Evolutionary conservation across 176 grass and related monocot species (phyloP), one percentile per base, ranked within the genome.

Genomic region (Hyparrhenia diplandra): DNA sequence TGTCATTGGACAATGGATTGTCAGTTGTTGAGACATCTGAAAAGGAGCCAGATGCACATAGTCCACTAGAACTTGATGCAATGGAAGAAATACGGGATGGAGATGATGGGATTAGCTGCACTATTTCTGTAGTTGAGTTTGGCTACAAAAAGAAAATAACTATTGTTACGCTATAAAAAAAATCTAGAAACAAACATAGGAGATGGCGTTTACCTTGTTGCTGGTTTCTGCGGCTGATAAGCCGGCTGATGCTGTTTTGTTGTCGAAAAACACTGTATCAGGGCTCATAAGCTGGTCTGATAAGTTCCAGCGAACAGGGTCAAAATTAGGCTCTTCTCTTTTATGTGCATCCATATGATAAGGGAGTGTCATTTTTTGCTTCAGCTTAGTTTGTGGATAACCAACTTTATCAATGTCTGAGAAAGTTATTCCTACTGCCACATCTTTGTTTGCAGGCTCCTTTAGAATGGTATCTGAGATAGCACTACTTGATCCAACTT

Each of bases 61-160:
- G 34, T 43, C 4, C 67, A 75, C 62, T 86, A 28, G 86, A 87
- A 81, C 74, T 87, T 73, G 80, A 83, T 23, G 43, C 74, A 35
- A 78, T 45, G 4, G 57, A 71, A 30, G 54, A 77, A 76, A 68
- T 63, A 42, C 13, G 25, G 43, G 42, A 72, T 10, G 80, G 30
- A 43, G 73, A 52, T n/a, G 20, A 34, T 40, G 67, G 11, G 69
- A 31, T 71, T 21, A 31, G 5, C 75, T 63, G 73, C 52, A 70
- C 17, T 29, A 1, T 42, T 28, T 70, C 52, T 42, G 6, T 34
- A 61, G 54, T 29, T 87, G 79, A 55, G 34, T 75, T 81, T 61
- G 12, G 71, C 85, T 87, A 66, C 37, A 81, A 20, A 21, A 70
- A 61, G 17, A 63, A 82, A 82, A n/a, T 37, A 69, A 37, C 17